Base-by-base conservation (phyloP, 306 rosid genomes). In the Hylodesmum podocarpum region DNA sequence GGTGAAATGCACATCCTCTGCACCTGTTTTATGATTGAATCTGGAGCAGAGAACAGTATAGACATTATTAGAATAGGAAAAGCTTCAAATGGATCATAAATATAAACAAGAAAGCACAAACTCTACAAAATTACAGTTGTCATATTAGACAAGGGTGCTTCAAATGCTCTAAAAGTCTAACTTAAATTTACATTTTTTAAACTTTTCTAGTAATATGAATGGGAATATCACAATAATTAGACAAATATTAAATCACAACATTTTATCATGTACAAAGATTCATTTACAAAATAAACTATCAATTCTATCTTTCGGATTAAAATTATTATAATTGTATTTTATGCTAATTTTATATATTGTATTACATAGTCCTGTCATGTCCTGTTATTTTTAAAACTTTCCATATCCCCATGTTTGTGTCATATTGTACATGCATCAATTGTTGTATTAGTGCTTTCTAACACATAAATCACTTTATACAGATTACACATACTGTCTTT, bases 1-100 rank as follows among this genome's bases (percentile, higher is more conserved):
- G 7, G 93, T 88, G 81, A 94, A 81, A 83, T 90, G 98, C 27
- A 94, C 93, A 85, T 95, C 95, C 84, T 92, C 98, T 0, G 97
- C 96, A 73, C 83, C 91, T 0, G 95, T 92, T 86, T 90, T 95
- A 81, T 92, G 98, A 86, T 95, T 92, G 79, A 92, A 95, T 47
- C 98, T 95, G 80, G 25, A 78, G 73, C 66, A 86, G 69, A 46
- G n/a, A 78, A 51, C 39, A 37, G 16, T 21, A 37, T 24, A 65
- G 14, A 71, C 3, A 68, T 53, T 28, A 62, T 78, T 64, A 78
- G 43, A 82, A 73, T 15, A n/a, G 18, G 77, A 77, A 72, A 39
- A 63, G 8, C 73, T 8, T 46, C 18, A 40, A 13, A 78, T 36
- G 14, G 58, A 59, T 50, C 66, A 68, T 11, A 47, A 13, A 63